Conservation (phyloP, 2,329 filamentous ascomycete genomes). For the Stylonectria norvegica region DNA sequence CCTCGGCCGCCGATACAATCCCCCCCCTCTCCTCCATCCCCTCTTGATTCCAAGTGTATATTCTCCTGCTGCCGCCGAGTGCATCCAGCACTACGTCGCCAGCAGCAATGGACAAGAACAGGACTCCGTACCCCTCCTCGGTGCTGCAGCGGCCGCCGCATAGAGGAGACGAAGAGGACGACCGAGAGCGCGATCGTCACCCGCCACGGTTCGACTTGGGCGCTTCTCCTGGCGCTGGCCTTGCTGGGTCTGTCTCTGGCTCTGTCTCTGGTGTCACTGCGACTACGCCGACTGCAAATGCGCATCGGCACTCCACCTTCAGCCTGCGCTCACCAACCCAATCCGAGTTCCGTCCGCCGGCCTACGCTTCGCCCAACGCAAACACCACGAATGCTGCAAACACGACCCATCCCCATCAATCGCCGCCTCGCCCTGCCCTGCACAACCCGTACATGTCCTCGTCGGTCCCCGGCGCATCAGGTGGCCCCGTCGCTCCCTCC, state of each 20-base stretch:
- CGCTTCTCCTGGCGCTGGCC: constrained; percentile 12
- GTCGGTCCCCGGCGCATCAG: constrained; percentile 29
- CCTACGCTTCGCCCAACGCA: constrained; percentile 28
- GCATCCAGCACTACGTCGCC: constrained; percentile 17
- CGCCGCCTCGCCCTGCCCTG: constrained; percentile 30
- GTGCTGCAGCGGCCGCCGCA: constrained; percentile 44
- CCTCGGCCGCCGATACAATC: constrained; percentile 16
- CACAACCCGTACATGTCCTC: constrained; percentile 37
- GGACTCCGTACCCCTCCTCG: constrained; percentile 49
- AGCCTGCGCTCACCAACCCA: constrained; percentile 49
- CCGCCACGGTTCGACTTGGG: constrained; percentile 44
- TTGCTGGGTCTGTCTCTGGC: background rate
- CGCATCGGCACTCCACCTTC: constrained; percentile 44
- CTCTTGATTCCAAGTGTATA: too few relatives aligned
- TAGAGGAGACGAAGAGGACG: constrained; percentile 37
- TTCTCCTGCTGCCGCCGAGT: too few relatives aligned
- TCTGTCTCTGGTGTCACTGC: background rate
- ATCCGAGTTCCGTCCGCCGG: constrained; percentile 37
- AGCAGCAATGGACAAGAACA: constrained; percentile 44
- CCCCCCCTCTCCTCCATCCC: constrained; percentile 11
- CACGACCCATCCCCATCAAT: constrained; percentile 31
- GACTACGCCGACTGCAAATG: constrained; percentile 10
- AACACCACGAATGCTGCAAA: constrained; percentile 26
- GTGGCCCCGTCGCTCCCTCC: constrained; percentile 29
- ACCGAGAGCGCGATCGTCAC: constrained; percentile 35